A percentile compares a stretch with the other conserved stretches of the same genome.
These are phyloP conservation scores for Diaporthe vaccinii DNA, from an alignment of 2,329 filamentous ascomycete genomes.

Conservation along the genomic window DNA sequence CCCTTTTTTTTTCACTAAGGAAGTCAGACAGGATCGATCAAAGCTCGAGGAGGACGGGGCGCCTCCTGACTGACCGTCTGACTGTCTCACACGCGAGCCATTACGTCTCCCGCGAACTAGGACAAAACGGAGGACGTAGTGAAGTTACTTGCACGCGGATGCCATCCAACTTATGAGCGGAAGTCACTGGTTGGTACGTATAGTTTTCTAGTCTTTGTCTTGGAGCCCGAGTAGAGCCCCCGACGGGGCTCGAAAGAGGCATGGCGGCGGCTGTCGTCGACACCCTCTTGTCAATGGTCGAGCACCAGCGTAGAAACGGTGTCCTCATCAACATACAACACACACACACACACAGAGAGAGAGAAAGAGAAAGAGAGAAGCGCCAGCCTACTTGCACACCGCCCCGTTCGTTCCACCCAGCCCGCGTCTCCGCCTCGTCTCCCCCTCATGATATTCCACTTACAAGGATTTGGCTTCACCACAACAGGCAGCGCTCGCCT, in stretches of 20 bases:
- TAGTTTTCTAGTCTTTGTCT: too few relatives aligned
- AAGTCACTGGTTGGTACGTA: too few relatives aligned
- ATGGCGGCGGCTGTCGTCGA: conserved; percentile 4
- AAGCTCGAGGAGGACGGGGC: neutral
- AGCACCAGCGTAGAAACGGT: neutral
- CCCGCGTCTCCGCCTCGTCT: neutral
- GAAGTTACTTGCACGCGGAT: neutral
- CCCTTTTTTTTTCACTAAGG: neutral
- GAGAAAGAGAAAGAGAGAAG: neutral
- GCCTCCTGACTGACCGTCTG: neutral
- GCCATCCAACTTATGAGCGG: neutral
- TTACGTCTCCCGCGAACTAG: neutral
- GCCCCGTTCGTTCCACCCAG: neutral
- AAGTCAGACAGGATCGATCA: neutral
- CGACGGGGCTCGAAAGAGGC: neutral
- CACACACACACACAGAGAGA: neutral
- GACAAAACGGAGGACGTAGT: neutral
- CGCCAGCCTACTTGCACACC: conserved; percentile 6
- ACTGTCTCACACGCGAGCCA: neutral
- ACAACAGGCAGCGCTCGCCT: conserved; percentile 8
- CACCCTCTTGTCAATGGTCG: neutral
- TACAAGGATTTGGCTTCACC: neutral
- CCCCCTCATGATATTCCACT: neutral
- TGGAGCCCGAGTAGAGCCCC: neutral
- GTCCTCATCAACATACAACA: neutral